phyloP scores from a whole-genome alignment of 1,284 basidiomycete species.

The Hemileia vastatrix region DNA sequence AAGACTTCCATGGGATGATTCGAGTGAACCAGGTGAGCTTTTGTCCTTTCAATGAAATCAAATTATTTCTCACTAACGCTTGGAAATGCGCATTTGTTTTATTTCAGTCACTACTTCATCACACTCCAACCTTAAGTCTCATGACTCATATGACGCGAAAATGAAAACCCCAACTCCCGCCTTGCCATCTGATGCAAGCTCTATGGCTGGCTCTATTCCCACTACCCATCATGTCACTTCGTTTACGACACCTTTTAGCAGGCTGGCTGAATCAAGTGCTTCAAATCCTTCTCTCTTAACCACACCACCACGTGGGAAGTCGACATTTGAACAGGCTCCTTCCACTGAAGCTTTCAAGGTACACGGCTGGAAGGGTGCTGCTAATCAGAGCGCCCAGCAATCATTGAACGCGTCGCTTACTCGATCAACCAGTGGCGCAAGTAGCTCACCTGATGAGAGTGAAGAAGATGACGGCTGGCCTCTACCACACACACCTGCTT shows the following conservation, averaged over 20 bases:
- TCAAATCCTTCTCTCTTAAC: background rate
- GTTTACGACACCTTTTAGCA: too few species aligned
- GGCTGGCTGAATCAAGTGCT: background rate
- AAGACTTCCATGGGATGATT: conserved; percentile 18
- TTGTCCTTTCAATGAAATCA: too few species aligned
- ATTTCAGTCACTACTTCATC: conserved; percentile 2
- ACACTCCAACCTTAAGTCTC: conserved; percentile 1
- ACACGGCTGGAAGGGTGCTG: conserved; percentile 2
- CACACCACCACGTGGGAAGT: background rate
- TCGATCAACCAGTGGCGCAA: background rate
- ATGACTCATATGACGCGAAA: background rate
- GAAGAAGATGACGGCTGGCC: conserved; percentile 22
- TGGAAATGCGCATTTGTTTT: conserved; percentile 9
- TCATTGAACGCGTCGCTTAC: background rate
- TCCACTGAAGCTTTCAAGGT: background rate
- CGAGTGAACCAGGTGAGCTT: background rate
- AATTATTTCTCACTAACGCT: too few species aligned
- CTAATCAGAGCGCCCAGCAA: background rate
- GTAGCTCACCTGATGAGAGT: conserved; percentile 6
- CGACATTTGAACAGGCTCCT: background rate
- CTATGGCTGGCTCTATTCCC: too few species aligned
- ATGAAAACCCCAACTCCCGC: background rate
- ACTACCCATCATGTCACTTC: too few species aligned
- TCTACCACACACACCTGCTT: conserved; percentile 18
- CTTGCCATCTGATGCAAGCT: background rate